Evolutionary conservation across 176 grass and related monocot species (phyloP), one percentile per base, ranked within the genome.

Genomic region (Raddia distichophylla): DNA sequence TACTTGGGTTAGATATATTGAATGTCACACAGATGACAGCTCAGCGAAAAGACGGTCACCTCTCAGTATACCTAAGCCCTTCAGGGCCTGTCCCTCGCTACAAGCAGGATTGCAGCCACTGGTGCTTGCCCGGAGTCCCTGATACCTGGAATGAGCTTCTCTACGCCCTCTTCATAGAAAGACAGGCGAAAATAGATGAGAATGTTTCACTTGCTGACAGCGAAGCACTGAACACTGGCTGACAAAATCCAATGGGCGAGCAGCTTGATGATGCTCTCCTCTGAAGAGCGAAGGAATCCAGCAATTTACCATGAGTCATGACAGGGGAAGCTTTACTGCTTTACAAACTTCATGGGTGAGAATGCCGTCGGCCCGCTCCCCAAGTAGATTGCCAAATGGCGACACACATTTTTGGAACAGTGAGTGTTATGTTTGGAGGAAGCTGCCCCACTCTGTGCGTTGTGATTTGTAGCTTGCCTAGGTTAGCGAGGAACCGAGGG

Each of bases 41-140:
- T 49, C 89, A 69, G 40, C 59, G 94, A 46, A 97, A 88, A 85
- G 94, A 97, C 0, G 91, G 94, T 0, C 94, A 97, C 64, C 69
- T 88, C 5, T 94, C 94, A 5, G 60, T 91, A 50, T 94, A 91
- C 87, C 58, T 82, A 16, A 87, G 91, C 55, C 44, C 67, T 45
- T 81, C 71, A 60, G 67, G 75, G 37, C 37, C 37, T 40, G 37
- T 40, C 37, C 37, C 87, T 12, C 84, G 83, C 35, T 88, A 85
- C 74, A 90, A 78, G 60, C 87, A 97, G 82, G 94, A 97, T 45
- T 97, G 91, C 86, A 97, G 94, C 71, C 94, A 97, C 55, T 97
- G 91, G 94, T 97, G 94, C 85, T 75, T 97, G 27, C 91, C 94
- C 14, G 94, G 94, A 15, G 82, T 40, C 37, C 37, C 37, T 40